Base-by-base conservation (phyloP, 1,139 yeast species). In the Pichia sp. region DNA sequence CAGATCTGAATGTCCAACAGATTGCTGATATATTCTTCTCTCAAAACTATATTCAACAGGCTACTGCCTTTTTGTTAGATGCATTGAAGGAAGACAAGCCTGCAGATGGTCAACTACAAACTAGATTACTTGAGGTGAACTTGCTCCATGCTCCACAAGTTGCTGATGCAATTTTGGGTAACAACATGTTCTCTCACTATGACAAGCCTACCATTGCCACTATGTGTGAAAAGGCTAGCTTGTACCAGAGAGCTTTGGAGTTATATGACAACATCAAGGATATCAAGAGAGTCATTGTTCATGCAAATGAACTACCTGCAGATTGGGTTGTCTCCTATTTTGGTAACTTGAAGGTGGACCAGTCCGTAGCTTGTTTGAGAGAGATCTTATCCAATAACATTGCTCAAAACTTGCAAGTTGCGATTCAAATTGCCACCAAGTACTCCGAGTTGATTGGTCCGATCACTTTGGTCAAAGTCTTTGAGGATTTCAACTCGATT, bases 81-180 rank as follows among this genome's bases (percentile, higher is more conserved):
- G 97, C 97, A 9, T 73, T 93, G 58, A 91, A 91, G 67, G 86
- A 81, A 48, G 96, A 93, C 62, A 72, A 80, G 29, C 97, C 98
- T 35, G 85, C 91, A 45, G 96, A 91, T 57, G 97, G 96, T 14
- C 95, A 87, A 55, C 69, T 93, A 56, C 98, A 93, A 69, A 93
- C 98, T 13, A 78, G 94, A 56, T 78, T 93, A 37, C 74, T 93
- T 51, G 98, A 93, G 63, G 87, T 85, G 50, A 93, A 93, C 61
- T 69, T 93, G 58, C 63, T 85, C 58, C 94, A 88, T 58, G 98
- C 98, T 10, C 99, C 99, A 34, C 98, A 93, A 69, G 98, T 93
- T 39, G 99, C 98, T 29, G 98, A 93, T 64, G 99, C 99, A 15
- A 93, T 91, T 49, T 72, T 91, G 55, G 96, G 97, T 42, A 91